Base-by-base conservation (phyloP, 257 asterid species). In the Verbena officinalis region DNA sequence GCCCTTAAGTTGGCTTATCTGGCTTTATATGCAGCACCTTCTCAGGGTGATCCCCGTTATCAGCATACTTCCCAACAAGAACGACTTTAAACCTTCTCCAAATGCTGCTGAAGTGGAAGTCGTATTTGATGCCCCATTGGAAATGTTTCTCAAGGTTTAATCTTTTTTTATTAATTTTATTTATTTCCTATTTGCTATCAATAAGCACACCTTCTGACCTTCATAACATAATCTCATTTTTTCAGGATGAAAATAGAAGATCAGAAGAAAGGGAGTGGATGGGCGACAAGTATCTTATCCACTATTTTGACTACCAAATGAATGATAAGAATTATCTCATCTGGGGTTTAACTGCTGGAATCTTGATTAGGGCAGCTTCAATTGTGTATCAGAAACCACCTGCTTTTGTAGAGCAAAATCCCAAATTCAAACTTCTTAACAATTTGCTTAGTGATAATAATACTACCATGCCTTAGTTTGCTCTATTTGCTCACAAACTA, bases 281-380 rank as follows among this genome's bases (percentile, higher is more conserved):
- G 95, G 96, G 92, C 0, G 80, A 75, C 73, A 82, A 84, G 73
- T 93, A 84, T 74, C 59, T 90, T 71, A 55, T 93, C 64, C 99
- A 93, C 74, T 90, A 59, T 45, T 93, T 93, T 31, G 80, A 93
- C 73, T 84, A 90, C 46, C 86, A 84, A 70, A 43, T 59, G 65
- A 77, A 76, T 10, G 71, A 80, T 45, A 80, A 73, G 71, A 86
- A 78, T 65, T 90, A 85, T 58, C 40, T 87, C 55, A 87, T 93
- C 62, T 93, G 99, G 99, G 99, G 96, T 62, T 71, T 93, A 68
- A 93, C 99, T 31, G 99, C 97, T 11, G 99, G 95, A 55, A 84
- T 93, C 38, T 77, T 93, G 78, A 84, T 93, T 43, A 76, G 91
- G 66, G 99, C 96, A 33, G 97, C 99, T 39, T 90, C 99, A 19